A percentile compares a stretch with the other conserved stretches of the same genome.
These are phyloP conservation scores for Tylopilus vinaceipallidus DNA, from an alignment of 768 basidiomycete genomes.

Conservation along the genomic window DNA sequence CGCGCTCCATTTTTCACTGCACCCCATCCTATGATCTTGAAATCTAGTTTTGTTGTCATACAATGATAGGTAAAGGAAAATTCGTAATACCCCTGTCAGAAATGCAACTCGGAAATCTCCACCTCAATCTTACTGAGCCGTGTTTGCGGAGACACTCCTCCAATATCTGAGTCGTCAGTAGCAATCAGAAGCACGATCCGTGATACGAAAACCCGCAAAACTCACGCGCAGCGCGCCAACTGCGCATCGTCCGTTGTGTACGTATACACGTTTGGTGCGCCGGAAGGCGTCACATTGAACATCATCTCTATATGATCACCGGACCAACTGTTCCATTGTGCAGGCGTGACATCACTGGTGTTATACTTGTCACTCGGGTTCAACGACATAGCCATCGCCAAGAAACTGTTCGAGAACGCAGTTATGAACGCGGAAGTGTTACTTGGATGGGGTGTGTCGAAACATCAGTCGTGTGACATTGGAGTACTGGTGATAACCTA, in stretches of 20 bases:
- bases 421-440: conserved; percentile 2
- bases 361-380: not conserved
- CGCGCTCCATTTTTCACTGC: too few species aligned
- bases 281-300: conserved; percentile 4
- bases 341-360: not conserved
- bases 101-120: too few species aligned
- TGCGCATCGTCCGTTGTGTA: not conserved
- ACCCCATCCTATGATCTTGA: too few species aligned
- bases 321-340: not conserved
- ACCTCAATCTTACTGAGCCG: too few species aligned
- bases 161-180: conserved; percentile 1
- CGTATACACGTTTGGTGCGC: conserved; percentile 1
- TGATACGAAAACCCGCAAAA: not conserved
- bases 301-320: conserved; percentile 1
- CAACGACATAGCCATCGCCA: conserved; percentile 3
- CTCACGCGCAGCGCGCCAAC: conserved; percentile 1
- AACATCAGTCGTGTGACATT: not conserved
- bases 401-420: conserved; percentile 3
- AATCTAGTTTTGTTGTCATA: too few species aligned
- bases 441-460: not conserved
- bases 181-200: not conserved
- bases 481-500: not conserved
- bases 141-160: conserved; percentile 1
- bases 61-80: too few species aligned
- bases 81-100: too few species aligned